phyloP scores from a whole-genome alignment of 2,329 filamentous ascomycete species.

The Epichloe baconii region DNA sequence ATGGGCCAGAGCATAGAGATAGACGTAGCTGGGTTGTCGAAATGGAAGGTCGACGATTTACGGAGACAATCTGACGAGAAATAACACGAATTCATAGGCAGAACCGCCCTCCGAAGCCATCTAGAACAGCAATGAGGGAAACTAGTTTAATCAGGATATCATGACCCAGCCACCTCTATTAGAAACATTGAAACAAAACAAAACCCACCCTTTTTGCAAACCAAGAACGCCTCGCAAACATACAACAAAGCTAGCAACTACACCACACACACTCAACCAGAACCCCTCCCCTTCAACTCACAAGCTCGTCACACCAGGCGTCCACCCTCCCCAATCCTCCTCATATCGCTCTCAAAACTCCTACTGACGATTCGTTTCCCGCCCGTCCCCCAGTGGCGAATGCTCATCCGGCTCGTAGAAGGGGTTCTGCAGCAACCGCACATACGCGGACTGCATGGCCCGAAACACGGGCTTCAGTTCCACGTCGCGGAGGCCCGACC shows the following conservation, averaged over 20 bases:
- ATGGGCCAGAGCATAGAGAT: slow-evolving; percentile 23
- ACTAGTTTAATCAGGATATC: too few species aligned
- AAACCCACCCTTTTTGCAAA: not conserved
- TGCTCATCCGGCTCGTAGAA: slow-evolving; percentile 89
- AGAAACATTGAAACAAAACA: not conserved
- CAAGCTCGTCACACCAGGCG: slow-evolving; percentile 52
- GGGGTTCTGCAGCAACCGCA: slow-evolving; percentile 78
- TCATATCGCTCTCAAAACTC: slow-evolving; percentile 70
- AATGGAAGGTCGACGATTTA: slow-evolving; percentile 23
- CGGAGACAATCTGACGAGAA: slow-evolving; percentile 12
- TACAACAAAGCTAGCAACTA: slow-evolving; percentile 9
- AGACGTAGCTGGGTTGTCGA: slow-evolving; percentile 26
- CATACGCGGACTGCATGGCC: slow-evolving; percentile 86
- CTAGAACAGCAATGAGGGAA: too few species aligned
- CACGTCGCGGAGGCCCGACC: slow-evolving; percentile 65
- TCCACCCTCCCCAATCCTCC: slow-evolving; percentile 78
- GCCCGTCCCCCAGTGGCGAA: slow-evolving; percentile 40
- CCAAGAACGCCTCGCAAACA: slow-evolving; percentile 1
- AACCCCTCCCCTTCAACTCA: slow-evolving; percentile 22
- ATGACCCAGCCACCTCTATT: too few species aligned
- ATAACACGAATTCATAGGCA: not conserved
- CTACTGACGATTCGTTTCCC: slow-evolving; percentile 67
- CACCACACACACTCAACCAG: slow-evolving; percentile 6
- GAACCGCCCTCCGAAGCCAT: too few species aligned
- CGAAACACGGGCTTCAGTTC: slow-evolving; percentile 84